Percentiles rank a stretch among this genome's conserved stretches.
Conservation (phyloP, 495 filamentous ascomycete species). For the Diplogelasinospora grovesii region DNA sequence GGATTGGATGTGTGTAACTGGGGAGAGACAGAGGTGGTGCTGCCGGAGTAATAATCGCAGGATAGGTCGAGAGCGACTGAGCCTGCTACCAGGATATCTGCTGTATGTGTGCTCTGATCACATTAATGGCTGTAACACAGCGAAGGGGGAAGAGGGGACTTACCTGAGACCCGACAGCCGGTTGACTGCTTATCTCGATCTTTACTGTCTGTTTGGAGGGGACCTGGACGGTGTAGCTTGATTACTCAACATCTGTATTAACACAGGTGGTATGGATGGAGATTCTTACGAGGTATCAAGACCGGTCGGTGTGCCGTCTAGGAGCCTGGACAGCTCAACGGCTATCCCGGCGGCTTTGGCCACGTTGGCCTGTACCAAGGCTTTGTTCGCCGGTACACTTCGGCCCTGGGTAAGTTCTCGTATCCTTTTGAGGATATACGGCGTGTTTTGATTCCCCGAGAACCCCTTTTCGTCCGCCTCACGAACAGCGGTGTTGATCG, state of each 20-base stretch:
- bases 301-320: conserved; percentile 11
- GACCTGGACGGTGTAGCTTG: conserved; percentile 7
- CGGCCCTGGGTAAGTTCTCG: conserved; percentile 68
- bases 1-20: conserved; percentile 79
- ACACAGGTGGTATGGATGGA: too few species aligned
- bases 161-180: too few species aligned
- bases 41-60: conserved; percentile 52
- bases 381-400: conserved; percentile 69
- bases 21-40: conserved; percentile 32
- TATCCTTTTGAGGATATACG: conserved; percentile 77
- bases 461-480: conserved; percentile 64
- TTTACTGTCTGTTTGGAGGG: neutral
- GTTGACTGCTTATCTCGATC: too few species aligned
- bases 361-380: conserved; percentile 75
- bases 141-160: too few species aligned
- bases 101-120: conserved; percentile 14
- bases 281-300: conserved; percentile 8
- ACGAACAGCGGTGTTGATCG: conserved; percentile 66
- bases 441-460: conserved; percentile 75
- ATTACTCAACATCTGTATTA: neutral
- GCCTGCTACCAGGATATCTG: conserved; percentile 78
- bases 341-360: conserved; percentile 72
- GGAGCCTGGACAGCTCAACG: conserved; percentile 61
- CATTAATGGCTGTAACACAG: too few species aligned
- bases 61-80: conserved; percentile 82